These are phyloP conservation scores for Selenicereus undatus DNA, from an alignment of 148 eudicot genomes.

Conservation along the genomic window DNA sequence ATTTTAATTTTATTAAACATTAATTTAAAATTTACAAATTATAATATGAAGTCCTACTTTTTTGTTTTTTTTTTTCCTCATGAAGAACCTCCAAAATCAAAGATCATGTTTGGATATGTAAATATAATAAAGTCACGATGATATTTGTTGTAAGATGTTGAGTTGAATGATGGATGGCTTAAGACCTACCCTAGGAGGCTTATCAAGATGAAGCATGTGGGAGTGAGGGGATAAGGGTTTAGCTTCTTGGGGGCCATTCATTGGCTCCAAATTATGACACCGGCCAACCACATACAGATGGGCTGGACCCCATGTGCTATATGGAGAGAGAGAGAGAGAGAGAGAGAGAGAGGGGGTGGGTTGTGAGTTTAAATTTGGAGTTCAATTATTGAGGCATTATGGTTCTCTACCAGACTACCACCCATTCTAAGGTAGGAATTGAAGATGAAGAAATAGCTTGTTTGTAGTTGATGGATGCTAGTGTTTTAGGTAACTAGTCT, in stretches of 20 bases:
- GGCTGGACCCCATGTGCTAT: background rate
- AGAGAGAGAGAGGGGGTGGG: background rate
- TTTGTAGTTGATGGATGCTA: background rate
- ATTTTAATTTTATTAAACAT: too few relatives aligned
- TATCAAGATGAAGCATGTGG: background rate
- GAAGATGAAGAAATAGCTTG: background rate
- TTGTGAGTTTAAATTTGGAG: background rate
- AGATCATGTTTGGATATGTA: background rate
- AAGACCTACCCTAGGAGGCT: slow-evolving; percentile 1
- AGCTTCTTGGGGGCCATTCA: background rate
- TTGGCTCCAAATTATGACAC: background rate
- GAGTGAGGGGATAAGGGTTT: background rate
- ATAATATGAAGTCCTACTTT: too few relatives aligned
- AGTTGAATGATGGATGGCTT: background rate
- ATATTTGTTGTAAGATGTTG: background rate
- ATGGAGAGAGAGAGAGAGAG: background rate
- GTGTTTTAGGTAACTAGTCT: background rate
- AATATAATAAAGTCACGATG: background rate
- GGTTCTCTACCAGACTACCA: background rate
- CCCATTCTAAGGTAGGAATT: background rate
- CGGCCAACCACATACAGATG: background rate
- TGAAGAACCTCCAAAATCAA: too few relatives aligned
- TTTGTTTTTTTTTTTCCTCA: too few relatives aligned
- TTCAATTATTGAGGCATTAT: background rate
- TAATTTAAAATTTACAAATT: too few relatives aligned